Evolutionary conservation across 2,329 filamentous ascomycete genomes (phyloP).

Genomic region (Penicillium crustosum): DNA sequence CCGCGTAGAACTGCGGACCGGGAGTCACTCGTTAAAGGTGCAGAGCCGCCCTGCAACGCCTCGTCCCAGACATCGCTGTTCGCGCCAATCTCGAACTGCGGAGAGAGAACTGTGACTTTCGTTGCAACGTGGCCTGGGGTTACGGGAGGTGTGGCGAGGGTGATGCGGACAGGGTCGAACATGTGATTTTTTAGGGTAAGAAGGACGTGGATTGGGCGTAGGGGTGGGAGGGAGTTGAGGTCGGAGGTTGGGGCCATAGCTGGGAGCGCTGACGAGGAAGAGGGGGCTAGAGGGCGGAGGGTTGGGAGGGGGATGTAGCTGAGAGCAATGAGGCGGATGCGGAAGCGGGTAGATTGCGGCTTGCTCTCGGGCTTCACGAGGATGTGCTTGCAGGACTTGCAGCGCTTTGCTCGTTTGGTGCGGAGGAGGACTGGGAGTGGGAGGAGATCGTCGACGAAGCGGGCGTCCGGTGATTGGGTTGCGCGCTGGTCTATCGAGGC

Average conservation of each 20-base stretch:
- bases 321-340: constrained; percentile 84
- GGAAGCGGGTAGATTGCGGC: constrained; percentile 82
- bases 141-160: constrained; percentile 76
- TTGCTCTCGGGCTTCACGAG: constrained; percentile 93
- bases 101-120: constrained; percentile 87
- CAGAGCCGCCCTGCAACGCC: constrained; percentile 61
- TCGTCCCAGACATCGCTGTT: constrained; percentile 96
- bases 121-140: constrained; percentile 76
- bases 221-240: constrained; percentile 50
- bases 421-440: constrained; percentile 80
- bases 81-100: constrained; percentile 88
- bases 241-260: constrained; percentile 34
- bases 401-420: constrained; percentile 92
- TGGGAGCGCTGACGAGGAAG: constrained; percentile 27
- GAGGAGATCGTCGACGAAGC: constrained; percentile 71
- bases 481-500: constrained; percentile 54
- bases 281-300: constrained; percentile 58
- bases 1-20: constrained; percentile 42
- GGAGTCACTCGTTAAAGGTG: constrained; percentile 38
- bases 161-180: constrained; percentile 86
- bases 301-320: constrained; percentile 84
- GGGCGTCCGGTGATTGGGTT: constrained; percentile 52
- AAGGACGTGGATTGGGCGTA: constrained; percentile 69
- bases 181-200: constrained; percentile 91
- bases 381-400: constrained; percentile 88